Evolutionary conservation across 257 asterid species (phyloP), one percentile per base, ranked within the genome.

Genomic region (Salvia hispanica): DNA sequence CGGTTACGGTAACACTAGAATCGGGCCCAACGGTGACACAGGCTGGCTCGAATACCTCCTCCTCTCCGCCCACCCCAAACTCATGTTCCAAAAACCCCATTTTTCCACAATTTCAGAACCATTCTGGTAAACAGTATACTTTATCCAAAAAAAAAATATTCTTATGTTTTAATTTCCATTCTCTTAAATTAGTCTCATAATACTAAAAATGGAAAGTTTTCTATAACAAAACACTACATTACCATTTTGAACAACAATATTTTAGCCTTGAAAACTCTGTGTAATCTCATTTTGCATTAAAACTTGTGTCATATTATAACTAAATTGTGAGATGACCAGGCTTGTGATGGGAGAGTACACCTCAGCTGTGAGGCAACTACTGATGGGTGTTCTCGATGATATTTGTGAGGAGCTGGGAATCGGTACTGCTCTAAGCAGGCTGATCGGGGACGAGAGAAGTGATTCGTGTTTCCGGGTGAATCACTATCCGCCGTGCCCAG

Each of bases 1-100:
- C 25, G 79, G 79, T 9, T 82, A 79, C 25, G 88, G 83, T 6
- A 77, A 48, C 78, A 79, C 66, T 69, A 69, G 7, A 39, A 82
- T 82, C 50, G 87, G 87, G 57, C 66, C 64, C 33, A 77, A 79
- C 51, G 84, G 87, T 3, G 87, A 82, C 36, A 76, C 71, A 21
- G 87, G 87, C 48, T 82, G 84, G 87, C 28, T 82, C 2, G 87
- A 82, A 51, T 79, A 79, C 45, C 87, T 82, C 63, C 78, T 82
- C 66, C 69, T 77, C 60, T 59, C 58, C 55, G 52, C 80, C 57
- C 58, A 44, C 28, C 58, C 73, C 7, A 50, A 62, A 28, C 39
- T 70, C n/a, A 15, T 42, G 6, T 25, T 77, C 4, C 33, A 64
- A 1, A 61, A 54, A 4, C 43, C 69, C 53, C 34, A 45, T 37